Conservation (phyloP, 345 rosid species). For the Pseudoturritis turrita region DNA sequence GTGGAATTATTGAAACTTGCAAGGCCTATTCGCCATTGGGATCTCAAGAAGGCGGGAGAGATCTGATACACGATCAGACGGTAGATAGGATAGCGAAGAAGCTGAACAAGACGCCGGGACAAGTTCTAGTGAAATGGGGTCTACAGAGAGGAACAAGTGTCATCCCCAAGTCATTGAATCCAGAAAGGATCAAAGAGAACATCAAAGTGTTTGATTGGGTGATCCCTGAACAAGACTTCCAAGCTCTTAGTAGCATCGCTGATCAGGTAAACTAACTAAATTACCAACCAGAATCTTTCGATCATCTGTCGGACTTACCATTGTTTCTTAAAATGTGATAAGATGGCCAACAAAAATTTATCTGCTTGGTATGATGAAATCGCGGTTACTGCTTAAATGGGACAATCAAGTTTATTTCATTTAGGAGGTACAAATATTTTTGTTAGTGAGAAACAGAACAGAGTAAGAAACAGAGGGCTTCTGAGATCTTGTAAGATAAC, state of each 20-base stretch:
- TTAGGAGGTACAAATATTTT: too few species aligned
- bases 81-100: conserved; percentile 45
- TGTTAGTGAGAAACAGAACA: neutral
- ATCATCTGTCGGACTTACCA: neutral
- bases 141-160: conserved; percentile 56
- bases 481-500: neutral
- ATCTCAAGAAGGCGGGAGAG: conserved; percentile 46
- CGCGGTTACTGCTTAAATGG: neutral
- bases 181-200: conserved; percentile 51
- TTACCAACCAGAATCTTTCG: neutral
- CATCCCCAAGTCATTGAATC: conserved; percentile 44
- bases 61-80: conserved; percentile 39
- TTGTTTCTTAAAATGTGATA: neutral
- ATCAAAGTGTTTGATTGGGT: conserved; percentile 46
- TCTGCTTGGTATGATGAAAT: neutral
- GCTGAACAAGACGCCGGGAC: conserved; percentile 50
- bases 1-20: neutral
- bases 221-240: conserved; percentile 45
- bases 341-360: neutral
- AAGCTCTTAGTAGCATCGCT: conserved; percentile 36
- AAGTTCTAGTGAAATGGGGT: conserved; percentile 53
- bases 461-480: neutral
- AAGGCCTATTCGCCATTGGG: conserved; percentile 58
- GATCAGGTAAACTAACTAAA: conserved; percentile 25
- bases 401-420: too few species aligned